Conservation (phyloP, 2,329 filamentous ascomycete species). For the Emergomyces pasteurianus region DNA sequence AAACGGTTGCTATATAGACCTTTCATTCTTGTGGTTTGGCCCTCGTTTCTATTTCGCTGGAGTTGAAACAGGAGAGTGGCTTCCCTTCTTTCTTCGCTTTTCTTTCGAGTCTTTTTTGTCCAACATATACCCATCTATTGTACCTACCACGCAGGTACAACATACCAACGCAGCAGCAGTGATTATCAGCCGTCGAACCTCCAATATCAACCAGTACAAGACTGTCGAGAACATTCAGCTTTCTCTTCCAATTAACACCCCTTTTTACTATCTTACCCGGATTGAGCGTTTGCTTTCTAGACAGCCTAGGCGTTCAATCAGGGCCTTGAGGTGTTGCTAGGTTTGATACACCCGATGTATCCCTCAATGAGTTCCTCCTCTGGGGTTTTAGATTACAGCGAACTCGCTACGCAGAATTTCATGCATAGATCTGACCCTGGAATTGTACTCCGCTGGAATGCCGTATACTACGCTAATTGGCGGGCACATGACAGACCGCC, state of each 20-base stretch:
- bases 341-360: background rate
- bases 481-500: constrained; percentile 61
- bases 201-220: background rate
- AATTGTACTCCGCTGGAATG: constrained; percentile 46
- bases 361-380: background rate
- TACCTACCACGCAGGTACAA: too few species aligned
- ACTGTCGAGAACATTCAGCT: background rate
- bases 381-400: background rate
- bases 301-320: background rate
- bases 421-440: constrained; percentile 19
- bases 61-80: too few species aligned
- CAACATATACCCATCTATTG: too few species aligned
- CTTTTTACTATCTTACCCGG: background rate
- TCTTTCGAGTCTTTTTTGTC: background rate
- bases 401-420: background rate
- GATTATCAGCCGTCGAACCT: background rate
- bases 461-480: constrained; percentile 75
- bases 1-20: background rate
- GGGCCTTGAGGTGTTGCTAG: background rate
- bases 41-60: background rate
- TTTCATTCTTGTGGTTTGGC: background rate
- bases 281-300: background rate
- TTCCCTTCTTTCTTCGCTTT: too few species aligned
- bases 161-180: too few species aligned
- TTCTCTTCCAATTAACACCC: background rate